Evolutionary conservation across 2,329 filamentous ascomycete species (phyloP).

Genomic region (Apiospora aurea): DNA sequence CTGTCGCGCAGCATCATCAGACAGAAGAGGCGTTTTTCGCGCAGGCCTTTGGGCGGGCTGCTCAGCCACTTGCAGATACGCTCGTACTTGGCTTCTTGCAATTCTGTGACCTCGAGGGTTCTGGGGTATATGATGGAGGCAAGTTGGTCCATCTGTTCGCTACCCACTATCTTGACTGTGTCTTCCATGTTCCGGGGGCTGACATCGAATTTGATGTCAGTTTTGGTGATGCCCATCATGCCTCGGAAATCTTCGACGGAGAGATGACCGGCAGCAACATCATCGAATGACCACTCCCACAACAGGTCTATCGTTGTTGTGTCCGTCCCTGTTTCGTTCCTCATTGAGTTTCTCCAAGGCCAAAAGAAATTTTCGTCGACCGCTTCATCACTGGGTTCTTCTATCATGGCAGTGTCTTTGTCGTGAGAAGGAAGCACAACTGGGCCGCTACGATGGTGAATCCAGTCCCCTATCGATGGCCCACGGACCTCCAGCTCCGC

Average conservation of each 20-base stretch:
- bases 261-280: background rate
- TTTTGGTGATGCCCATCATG: background rate
- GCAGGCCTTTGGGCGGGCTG: background rate
- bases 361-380: slow-evolving; percentile 1
- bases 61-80: slow-evolving; percentile 1
- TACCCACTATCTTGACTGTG: background rate
- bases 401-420: background rate
- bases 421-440: background rate
- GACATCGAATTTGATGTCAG: background rate
- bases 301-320: background rate
- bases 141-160: background rate
- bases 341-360: background rate
- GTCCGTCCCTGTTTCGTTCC: too few species aligned
- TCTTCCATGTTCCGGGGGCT: background rate
- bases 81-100: background rate
- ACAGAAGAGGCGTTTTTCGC: background rate
- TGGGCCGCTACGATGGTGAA: background rate
- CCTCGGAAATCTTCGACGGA: background rate
- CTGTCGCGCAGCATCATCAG: slow-evolving; percentile 1
- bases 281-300: background rate
- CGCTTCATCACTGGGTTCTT: background rate
- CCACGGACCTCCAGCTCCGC: background rate
- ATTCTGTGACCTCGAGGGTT: background rate
- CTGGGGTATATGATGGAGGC: background rate
- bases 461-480: background rate